Evolutionary conservation across 495 filamentous ascomycete genomes (phyloP), one percentile per base, ranked within the genome.

Genomic region (Aspergillus asperescens): DNA sequence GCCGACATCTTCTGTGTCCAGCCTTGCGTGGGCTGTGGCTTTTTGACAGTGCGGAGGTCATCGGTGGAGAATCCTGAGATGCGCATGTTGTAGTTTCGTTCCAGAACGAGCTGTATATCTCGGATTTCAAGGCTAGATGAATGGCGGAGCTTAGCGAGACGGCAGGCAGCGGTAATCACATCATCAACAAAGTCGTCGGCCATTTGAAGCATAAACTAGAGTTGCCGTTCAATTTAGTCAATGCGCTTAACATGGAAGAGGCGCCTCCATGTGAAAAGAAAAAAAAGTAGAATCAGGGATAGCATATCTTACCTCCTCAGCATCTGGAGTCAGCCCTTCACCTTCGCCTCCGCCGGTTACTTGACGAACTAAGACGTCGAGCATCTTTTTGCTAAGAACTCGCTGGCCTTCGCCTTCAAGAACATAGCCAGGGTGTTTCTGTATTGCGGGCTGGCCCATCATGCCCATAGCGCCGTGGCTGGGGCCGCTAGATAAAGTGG

Each of bases 1-100:
- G 92, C 92, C 54, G 88, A 89, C 83, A 98, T 92, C 78, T 98
- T 98, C 60, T 87, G 84, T 48, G 90, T 89, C 88, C 93, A 97
- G 22, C 80, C 85, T 40, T 81, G 76, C 41, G 89, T 82, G 5
- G 93, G 93, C 65, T 90, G 85, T 20, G 92, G 84, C 70, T 95
- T 96, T 62, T 89, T 83, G 18, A 96, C 91, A 3, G 89, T 96
- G 49, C 93, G 83, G 52, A 96, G 79, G 70, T 98, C 93, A 61
- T 98, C 93, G 24, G 88, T 87, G 5, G 89, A 83, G 69, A 94
- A 96, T 28, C 93, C 93, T 0, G 93, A 95, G 51, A 96, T 89
- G 50, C 93, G 88, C 73, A 97, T 97, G 69, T 97, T 96, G 81
- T 94, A 96, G 65, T 90, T 91, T 50, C 94, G 87, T 73, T 98